Percentiles rank a stretch among this genome's conserved stretches.
Evolutionary conservation across 768 basidiomycete genomes (phyloP).

Genomic region (Pulveroboletus sp.): DNA sequence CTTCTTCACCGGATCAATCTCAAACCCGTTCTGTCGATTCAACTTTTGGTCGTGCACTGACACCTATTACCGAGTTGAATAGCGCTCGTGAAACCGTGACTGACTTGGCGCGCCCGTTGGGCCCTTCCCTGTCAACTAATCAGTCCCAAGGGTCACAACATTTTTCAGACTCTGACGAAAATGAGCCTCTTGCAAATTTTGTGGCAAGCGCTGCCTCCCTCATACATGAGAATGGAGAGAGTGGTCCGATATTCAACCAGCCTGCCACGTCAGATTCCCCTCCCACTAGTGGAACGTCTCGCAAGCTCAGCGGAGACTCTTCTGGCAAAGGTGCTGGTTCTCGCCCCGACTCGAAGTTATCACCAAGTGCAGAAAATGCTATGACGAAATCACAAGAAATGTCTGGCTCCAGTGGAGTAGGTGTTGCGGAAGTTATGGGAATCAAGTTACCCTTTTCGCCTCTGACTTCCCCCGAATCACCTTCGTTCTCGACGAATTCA

Average conservation of each 20-base stretch:
- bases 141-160: conserved; percentile 13
- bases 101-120: conserved; percentile 16
- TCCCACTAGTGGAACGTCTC: conserved; percentile 18
- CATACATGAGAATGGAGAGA: conserved; percentile 19
- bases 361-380: conserved; percentile 23
- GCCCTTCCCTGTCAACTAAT: conserved; percentile 14
- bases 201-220: conserved; percentile 14
- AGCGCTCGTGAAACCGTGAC: conserved; percentile 25
- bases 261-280: conserved; percentile 26
- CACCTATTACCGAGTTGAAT: conserved; percentile 63
- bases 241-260: conserved; percentile 10
- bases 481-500: conserved; percentile 29
- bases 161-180: conserved; percentile 25
- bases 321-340: conserved; percentile 25
- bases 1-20: conserved; percentile 11
- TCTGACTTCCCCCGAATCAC: conserved; percentile 26
- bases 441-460: conserved; percentile 31
- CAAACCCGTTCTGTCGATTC: conserved; percentile 19
- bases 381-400: conserved; percentile 19
- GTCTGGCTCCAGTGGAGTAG: conserved; percentile 8
- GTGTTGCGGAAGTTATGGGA: conserved; percentile 25
- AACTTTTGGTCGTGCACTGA: conserved; percentile 36
- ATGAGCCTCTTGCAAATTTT: conserved; percentile 18
- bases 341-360: conserved; percentile 38
- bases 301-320: conserved; percentile 36